Conservation (phyloP, 78 protist genomes). For the Speleostelium caveatum region DNA sequence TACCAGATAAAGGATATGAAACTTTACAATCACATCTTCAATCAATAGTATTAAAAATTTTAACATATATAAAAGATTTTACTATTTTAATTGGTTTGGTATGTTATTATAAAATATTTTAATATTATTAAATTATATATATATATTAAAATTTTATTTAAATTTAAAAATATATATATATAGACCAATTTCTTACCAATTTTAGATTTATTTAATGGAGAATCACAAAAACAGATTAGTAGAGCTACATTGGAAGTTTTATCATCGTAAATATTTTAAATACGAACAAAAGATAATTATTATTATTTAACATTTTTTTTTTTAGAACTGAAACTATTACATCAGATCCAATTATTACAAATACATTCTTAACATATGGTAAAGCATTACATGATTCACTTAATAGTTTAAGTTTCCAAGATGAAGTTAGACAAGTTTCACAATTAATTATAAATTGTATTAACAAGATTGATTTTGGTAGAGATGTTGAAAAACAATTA, state of each 20-base stretch:
- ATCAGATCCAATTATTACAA: conserved; percentile 82
- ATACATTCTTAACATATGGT: conserved; percentile 79
- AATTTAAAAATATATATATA: not conserved
- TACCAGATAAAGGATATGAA: conserved; percentile 78
- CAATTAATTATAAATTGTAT: conserved; percentile 73
- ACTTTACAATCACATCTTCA: conserved; percentile 73
- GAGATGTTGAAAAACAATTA: conserved; percentile 87
- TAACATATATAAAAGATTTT: conserved; percentile 73
- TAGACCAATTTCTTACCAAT: conserved; percentile 85
- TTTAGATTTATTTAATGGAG: conserved; percentile 87
- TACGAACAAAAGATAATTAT: not conserved
- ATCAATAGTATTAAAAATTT: conserved; percentile 81
- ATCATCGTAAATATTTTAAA: too few species aligned
- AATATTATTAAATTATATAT: not conserved
- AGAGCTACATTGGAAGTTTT: conserved; percentile 76
- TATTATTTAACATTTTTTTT: not conserved
- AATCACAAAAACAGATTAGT: conserved; percentile 75
- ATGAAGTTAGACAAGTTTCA: conserved; percentile 87
- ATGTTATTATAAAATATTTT: conserved; percentile 4
- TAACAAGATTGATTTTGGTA: conserved; percentile 81
- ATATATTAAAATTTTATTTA: not conserved
- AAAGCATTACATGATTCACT: conserved; percentile 89
- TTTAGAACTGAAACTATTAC: conserved; percentile 11
- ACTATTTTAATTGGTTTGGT: conserved; percentile 58
- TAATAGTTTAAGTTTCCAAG: conserved; percentile 74